These are phyloP conservation scores for Uncinocarpus reesii DNA, from an alignment of 2,329 filamentous ascomycete species.

Conservation along the genomic window DNA sequence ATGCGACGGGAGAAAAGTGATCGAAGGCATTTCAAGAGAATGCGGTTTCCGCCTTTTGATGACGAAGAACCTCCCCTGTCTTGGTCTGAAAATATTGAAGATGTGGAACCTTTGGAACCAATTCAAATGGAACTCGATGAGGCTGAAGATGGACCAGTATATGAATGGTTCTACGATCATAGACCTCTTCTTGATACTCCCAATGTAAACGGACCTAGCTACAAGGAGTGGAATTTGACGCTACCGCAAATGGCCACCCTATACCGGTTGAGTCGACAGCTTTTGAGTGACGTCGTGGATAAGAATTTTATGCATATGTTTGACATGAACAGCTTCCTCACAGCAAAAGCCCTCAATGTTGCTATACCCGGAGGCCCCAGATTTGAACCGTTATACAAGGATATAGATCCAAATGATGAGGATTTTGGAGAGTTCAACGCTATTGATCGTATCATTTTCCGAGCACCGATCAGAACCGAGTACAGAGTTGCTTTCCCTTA, in stretches of 20 bases:
- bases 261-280: constrained; percentile 79
- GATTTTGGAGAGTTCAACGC: constrained; percentile 99
- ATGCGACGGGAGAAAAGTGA: constrained; percentile 99
- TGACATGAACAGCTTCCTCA: constrained; percentile 86
- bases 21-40: constrained; percentile 89
- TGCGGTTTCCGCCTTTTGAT: constrained; percentile 97
- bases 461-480: constrained; percentile 86
- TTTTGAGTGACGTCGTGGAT: constrained; percentile 85
- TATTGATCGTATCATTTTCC: constrained; percentile 98
- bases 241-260: constrained; percentile 93
- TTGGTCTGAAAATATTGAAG: constrained; percentile 98
- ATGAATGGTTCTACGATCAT: constrained; percentile 97
- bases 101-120: constrained; percentile 91
- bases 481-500: constrained; percentile 91
- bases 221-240: constrained; percentile 88
- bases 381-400: constrained; percentile 96
- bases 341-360: constrained; percentile 92
- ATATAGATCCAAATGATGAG: constrained; percentile 96
- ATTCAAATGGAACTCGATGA: constrained; percentile 98
- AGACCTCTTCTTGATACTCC: constrained; percentile 79
- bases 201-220: constrained; percentile 93
- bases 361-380: constrained; percentile 94
- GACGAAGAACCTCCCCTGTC: constrained; percentile 96
- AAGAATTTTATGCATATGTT: constrained; percentile 98
- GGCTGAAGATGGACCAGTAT: constrained; percentile 78